Evolutionary conservation across 495 filamentous ascomycete genomes (phyloP), one percentile per base, ranked within the genome.

Genomic region (Penicillium steckii): DNA sequence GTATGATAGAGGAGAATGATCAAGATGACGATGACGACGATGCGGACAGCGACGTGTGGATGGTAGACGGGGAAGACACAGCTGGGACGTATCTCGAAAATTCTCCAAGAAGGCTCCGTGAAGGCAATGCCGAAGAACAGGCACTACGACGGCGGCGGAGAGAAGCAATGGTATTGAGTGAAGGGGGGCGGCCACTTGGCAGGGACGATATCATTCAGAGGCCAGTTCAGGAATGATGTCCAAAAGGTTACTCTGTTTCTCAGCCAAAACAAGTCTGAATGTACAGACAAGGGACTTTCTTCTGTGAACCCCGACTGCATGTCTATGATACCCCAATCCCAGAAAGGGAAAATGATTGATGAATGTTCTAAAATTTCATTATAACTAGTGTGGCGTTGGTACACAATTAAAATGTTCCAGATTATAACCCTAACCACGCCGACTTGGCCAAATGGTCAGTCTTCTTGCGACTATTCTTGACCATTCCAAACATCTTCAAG

Each of bases 381-480:
- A 10, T 17, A 30, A 17, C 52, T n/a, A n/a, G 13, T 5, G 30
- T 53, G 50, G 15, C 41, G 26, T 44, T 26, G 22, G 50, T 46
- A 43, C 19, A 29, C 35, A 23, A 21, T 13, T 22, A 9, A 23
- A 41, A 41, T 7, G 2, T 1, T 17, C 38, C 0, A 3, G 7
- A 19, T 60, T 73, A 88, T 42, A 89, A 57, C 2, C 86, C 86
- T 56, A 81, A 80, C 86, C 87, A 90, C 26, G 76, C 69, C 48
- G 90, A 70, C 71, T 96, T 97, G 15, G 89, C 85, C 56, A 96
- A 70, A 71, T 96, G 92, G 66, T 97, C 94, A 10, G 82, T 80
- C 78, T 94, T 95, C 78, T 91, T 97, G 69, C 85, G 88, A 60
- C 86, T 97, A 54, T 78, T 78, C 71, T 94, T 97, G 26, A 97